A percentile compares a stretch with the other conserved stretches of the same genome.
These are phyloP conservation scores for Mycena rebaudengoi DNA, from an alignment of 768 basidiomycete species.

Conservation along the genomic window DNA sequence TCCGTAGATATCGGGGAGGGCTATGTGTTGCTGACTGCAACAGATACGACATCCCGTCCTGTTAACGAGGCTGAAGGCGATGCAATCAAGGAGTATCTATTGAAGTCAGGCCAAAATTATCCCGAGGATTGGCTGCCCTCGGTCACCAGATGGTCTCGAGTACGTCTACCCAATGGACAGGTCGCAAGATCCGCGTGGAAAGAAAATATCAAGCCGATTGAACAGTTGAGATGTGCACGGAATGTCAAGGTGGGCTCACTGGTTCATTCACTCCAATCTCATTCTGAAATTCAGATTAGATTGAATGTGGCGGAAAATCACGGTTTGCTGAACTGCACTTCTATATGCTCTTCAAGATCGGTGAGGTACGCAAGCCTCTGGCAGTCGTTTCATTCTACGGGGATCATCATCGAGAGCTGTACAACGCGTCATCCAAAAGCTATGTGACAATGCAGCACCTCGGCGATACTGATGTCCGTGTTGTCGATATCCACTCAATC, in stretches of 20 bases:
- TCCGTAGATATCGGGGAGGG: slow-evolving; percentile 22
- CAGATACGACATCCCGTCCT: slow-evolving; percentile 18
- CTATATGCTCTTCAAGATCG: neutral
- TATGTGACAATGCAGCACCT: neutral
- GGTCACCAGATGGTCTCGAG: too few relatives aligned
- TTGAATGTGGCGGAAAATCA: neutral
- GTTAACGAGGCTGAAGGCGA: slow-evolving; percentile 9
- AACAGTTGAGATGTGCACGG: neutral
- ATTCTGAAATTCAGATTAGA: neutral
- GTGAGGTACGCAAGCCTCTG: neutral
- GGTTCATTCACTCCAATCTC: too few relatives aligned
- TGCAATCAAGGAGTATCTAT: neutral
- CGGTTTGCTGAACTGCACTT: neutral
- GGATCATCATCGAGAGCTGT: neutral
- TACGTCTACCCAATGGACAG: neutral
- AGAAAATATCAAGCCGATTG: neutral
- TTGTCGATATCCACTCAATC: neutral
- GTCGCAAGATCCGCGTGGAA: neutral
- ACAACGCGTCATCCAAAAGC: neutral
- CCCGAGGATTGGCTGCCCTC: too few relatives aligned
- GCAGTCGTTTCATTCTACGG: neutral
- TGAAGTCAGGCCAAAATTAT: neutral
- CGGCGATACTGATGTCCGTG: neutral
- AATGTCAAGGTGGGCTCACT: slow-evolving; percentile 5
- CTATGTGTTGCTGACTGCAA: slow-evolving; percentile 21